These are phyloP conservation scores for Vigna hirtella DNA, from an alignment of 306 rosid genomes.

Conservation along the genomic window DNA sequence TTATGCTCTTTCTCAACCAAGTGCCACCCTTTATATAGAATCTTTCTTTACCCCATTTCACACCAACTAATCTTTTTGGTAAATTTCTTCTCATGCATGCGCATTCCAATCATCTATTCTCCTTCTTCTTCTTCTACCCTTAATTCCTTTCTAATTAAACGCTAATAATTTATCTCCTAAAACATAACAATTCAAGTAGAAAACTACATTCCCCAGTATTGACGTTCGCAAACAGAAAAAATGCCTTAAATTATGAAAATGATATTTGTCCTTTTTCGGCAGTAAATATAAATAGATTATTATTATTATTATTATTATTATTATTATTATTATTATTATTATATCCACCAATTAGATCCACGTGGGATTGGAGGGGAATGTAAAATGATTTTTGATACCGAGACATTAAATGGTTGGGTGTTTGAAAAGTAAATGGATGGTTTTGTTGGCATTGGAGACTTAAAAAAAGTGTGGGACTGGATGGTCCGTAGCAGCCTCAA, in stretches of 20 bases:
- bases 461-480: neutral
- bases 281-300: neutral
- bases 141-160: neutral
- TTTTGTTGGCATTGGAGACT: constrained; percentile 17
- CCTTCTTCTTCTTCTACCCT: neutral
- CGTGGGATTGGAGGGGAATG: constrained; percentile 23
- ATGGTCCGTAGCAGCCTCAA: constrained; percentile 46
- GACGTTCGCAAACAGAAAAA: neutral
- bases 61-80: constrained; percentile 37
- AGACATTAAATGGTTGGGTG: constrained; percentile 15
- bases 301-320: no score
- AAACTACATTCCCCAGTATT: neutral
- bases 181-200: neutral
- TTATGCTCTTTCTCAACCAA: constrained; percentile 30
- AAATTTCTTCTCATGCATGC: constrained; percentile 8
- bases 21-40: constrained; percentile 60
- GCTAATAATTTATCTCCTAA: neutral
- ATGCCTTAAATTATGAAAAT: neutral
- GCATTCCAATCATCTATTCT: neutral
- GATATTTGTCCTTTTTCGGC: neutral
- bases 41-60: constrained; percentile 47
- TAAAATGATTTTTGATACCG: neutral
- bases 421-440: constrained; percentile 21
- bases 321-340: no score
- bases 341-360: no score